phyloP scores from a whole-genome alignment of 1,284 basidiomycete genomes.

The Takashimella tepidaria region DNA sequence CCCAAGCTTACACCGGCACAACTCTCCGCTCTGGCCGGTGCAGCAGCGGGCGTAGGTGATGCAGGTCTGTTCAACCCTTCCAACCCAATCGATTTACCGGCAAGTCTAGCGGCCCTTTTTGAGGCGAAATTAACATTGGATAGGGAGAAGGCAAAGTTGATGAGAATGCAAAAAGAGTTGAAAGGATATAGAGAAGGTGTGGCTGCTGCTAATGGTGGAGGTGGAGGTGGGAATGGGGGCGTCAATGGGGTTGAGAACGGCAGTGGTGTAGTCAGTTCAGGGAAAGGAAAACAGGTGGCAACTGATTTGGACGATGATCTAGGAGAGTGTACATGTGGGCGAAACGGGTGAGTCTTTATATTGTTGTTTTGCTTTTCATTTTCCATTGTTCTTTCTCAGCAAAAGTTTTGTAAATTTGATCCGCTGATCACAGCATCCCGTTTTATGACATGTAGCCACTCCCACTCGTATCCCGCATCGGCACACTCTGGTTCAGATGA shows the following conservation, averaged over 20 bases:
- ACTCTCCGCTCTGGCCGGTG: slow-evolving; percentile 36
- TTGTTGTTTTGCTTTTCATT: not conserved
- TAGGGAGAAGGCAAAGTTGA: slow-evolving; percentile 45
- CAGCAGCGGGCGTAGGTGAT: slow-evolving; percentile 33
- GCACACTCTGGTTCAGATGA: slow-evolving; percentile 30
- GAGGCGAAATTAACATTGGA: slow-evolving; percentile 46
- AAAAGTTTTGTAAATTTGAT: too few relatives aligned
- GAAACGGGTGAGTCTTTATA: slow-evolving; percentile 23
- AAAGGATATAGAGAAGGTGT: slow-evolving; percentile 40
- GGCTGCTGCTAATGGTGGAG: slow-evolving; percentile 12
- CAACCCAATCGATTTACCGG: slow-evolving; percentile 39
- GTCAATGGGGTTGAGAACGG: not conserved
- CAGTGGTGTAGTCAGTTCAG: slow-evolving; percentile 7
- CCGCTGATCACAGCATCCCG: too few relatives aligned
- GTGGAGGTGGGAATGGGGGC: too few relatives aligned
- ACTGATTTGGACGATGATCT: slow-evolving; percentile 18
- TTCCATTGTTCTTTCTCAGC: too few relatives aligned
- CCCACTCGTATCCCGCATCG: slow-evolving; percentile 21
- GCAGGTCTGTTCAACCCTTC: not conserved
- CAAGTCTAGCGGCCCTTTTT: slow-evolving; percentile 44
- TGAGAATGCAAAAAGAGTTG: slow-evolving; percentile 47
- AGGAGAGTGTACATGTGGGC: slow-evolving; percentile 40
- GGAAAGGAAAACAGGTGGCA: slow-evolving; percentile 31
- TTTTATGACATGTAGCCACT: slow-evolving; percentile 12
- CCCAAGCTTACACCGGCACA: slow-evolving; percentile 39